Percentiles rank a stretch among this genome's conserved stretches.
These are phyloP conservation scores for Aspergillus ruber DNA, from an alignment of 2,329 filamentous ascomycete genomes.

Conservation along the genomic window DNA sequence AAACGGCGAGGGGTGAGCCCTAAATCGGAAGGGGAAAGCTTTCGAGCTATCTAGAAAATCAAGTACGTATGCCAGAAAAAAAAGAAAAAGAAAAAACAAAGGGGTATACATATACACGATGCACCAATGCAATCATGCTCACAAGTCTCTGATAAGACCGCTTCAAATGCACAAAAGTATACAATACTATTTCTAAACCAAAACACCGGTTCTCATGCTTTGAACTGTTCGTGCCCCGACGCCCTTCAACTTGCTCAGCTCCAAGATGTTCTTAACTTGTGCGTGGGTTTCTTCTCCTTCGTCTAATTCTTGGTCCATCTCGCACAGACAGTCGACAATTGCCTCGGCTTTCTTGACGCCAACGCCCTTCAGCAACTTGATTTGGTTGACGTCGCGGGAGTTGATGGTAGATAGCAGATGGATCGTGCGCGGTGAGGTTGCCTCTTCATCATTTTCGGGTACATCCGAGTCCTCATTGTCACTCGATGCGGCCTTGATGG, in stretches of 20 bases:
- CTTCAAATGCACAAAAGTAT: conserved; percentile 2
- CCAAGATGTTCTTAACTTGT: conserved; percentile 32
- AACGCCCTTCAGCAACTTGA: conserved; percentile 42
- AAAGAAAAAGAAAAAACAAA: no score
- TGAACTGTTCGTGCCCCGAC: conserved; percentile 42
- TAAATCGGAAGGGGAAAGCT: no score
- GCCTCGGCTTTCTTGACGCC: conserved; percentile 44
- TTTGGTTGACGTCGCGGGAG: conserved; percentile 39
- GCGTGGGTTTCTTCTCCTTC: conserved; percentile 19
- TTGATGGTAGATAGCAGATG: conserved; percentile 43
- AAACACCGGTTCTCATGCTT: conserved; percentile 41
- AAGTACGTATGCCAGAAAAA: no score
- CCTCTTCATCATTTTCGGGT: conserved; percentile 15
- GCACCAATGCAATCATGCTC: no score
- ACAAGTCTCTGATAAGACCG: neutral
- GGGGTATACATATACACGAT: no score
- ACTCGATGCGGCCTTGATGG: conserved; percentile 8
- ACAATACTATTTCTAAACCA: conserved; percentile 22
- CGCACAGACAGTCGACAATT: conserved; percentile 42
- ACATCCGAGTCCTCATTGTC: conserved; percentile 11
- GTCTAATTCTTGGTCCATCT: conserved; percentile 29
- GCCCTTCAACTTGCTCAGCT: conserved; percentile 39
- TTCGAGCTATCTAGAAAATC: no score
- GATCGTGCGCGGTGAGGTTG: conserved; percentile 36
- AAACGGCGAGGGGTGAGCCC: no score